Evolutionary conservation across 352 stramenopile species (phyloP), one percentile per base, ranked within the genome.

Genomic region (Saprolegnia diclina): DNA sequence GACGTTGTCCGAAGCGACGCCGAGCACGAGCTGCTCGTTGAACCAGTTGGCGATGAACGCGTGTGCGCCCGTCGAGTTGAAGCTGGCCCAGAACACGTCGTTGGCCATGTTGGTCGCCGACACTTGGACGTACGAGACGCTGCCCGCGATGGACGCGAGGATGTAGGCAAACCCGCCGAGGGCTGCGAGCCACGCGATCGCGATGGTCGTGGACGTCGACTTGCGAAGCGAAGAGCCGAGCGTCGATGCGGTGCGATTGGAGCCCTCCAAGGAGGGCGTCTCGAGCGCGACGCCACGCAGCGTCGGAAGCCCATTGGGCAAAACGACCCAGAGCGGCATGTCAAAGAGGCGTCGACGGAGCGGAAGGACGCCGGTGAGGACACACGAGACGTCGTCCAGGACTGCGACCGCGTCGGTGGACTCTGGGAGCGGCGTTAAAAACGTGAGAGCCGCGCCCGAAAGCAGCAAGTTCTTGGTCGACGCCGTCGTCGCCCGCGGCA

Each of bases 61-160:
- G 24, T 57, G 40, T 3, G 18, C 3, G 37, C 62, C 62, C 5
- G 62, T 67, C 21, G 61, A 21, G 29, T 67, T 67, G 37, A 67
- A 67, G 1, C 11, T 59, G 24, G 62, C 38, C 62, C 62, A 67
- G 29, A 56, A 59, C 7, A 57, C 21, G 29, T 67, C 44, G 24
- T 67, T 67, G 26, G 62, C 45, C 38, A 56, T 40, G 46, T 67
- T 57, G 16, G 61, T 40, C 6, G 26, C 18, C 24, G 62, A 44
- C 6, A 67, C 29, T 13, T 52, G 21, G 7, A 59, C 35, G 45
- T 57, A 67, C n/a, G 62, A 67, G 19, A 57, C 19, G 46, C 62
- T 67, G 18, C 62, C 35, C 19, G 21, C 32, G 18, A 19, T 24
- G 24, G 62, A 29, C 14, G 22, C 19, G 6, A 67, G 11, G 18